Evolutionary conservation across 164 flowering plant genomes (phyloP), one percentile per base, ranked within the genome.

Genomic region (Amborella trichopoda): DNA sequence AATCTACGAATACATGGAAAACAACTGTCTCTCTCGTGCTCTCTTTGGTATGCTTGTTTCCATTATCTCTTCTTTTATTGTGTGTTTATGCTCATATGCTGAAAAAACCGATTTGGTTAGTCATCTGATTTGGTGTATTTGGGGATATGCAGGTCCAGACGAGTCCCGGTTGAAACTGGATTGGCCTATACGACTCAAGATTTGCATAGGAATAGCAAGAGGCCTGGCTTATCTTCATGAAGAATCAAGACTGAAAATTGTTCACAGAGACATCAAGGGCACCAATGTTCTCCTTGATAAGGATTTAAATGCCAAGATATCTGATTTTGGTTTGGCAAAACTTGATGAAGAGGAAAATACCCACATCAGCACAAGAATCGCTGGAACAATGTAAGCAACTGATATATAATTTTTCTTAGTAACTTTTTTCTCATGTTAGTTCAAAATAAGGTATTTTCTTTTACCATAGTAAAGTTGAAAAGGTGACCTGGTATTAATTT

Each of bases 1-100:
- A n/a, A 53, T 80, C 10, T 82, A 82, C 46, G 87, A 82, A 38
- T 82, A 77, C 70, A 28, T 82, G 77, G 82, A 73, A 55, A 82
- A 81, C 28, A 81, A 81, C 45, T 62, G 75, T 48, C 80, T 81
- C 26, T 85, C 77, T 9, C 78, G 77, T 47, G 79, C 90, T 30
- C 64, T 81, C 28, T 80, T 81, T 51, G 82, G 84, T 78, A 69
- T 19, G 22, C 16, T 42, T 38, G 16, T 16, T 4, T 5, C 6
- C 20, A 18, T 6, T 0, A 5, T 2, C n/a, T 37, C 41, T 37
- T 37, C 1, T 10, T 38, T 6, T 10, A 16, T 38, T n/a, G 2
- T 2, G 20, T 6, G 11, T 3, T n/a, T 5, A 10, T 6, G 16
- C 20, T 38, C 16, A 18, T 14, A n/a, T 37, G 6, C 3, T 37